These are phyloP conservation scores for Penicillium coffeae DNA, from an alignment of 495 filamentous ascomycete genomes.

Conservation along the genomic window DNA sequence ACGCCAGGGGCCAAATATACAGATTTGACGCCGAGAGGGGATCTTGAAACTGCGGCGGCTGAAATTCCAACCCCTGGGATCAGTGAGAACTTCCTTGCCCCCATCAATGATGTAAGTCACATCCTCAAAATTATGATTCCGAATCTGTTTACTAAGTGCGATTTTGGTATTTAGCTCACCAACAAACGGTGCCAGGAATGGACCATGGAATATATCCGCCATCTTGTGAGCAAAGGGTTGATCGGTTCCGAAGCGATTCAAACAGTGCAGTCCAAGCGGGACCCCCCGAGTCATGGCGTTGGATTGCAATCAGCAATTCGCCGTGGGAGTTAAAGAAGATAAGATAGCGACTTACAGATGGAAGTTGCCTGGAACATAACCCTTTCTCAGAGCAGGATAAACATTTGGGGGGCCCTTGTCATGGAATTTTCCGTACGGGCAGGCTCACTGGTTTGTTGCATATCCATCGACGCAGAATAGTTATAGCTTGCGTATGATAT, in stretches of 20 bases:
- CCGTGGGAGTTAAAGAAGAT: slow-evolving; percentile 1
- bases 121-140: neutral
- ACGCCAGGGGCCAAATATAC: neutral
- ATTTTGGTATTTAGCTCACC: slow-evolving; percentile 13
- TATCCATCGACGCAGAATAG: too few species aligned
- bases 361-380: too few species aligned
- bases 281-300: slow-evolving; percentile 31
- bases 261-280: slow-evolving; percentile 31
- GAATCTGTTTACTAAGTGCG: neutral
- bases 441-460: too few species aligned
- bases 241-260: slow-evolving; percentile 25
- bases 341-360: neutral
- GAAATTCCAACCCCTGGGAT: slow-evolving; percentile 27
- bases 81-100: slow-evolving; percentile 33
- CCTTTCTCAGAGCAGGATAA: too few species aligned
- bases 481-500: too few species aligned
- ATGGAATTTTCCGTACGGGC: too few species aligned
- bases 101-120: slow-evolving; percentile 30
- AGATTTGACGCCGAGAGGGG: slow-evolving; percentile 20
- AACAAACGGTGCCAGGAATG: slow-evolving; percentile 37
- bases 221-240: slow-evolving; percentile 19
- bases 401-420: too few species aligned
- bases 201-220: slow-evolving; percentile 34
- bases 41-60: slow-evolving; percentile 28
- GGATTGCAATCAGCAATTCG: slow-evolving; percentile 12